Evolutionary conservation across 192 early-diverging fungal species (phyloP), one percentile per base, ranked within the genome.

Genomic region (Allomyces macrogynus): DNA sequence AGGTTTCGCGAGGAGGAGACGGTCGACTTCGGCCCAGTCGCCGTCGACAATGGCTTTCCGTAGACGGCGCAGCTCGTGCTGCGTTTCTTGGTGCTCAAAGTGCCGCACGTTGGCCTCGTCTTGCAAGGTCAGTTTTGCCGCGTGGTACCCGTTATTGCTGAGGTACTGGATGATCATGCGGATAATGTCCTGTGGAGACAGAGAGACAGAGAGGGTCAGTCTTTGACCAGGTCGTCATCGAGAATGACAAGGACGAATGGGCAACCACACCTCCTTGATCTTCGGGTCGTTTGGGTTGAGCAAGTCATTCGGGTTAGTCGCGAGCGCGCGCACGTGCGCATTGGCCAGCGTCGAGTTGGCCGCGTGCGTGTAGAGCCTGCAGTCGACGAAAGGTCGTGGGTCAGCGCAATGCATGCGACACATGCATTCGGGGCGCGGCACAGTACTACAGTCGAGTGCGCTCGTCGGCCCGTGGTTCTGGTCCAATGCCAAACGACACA

Each of bases 91-190:
- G 40, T 87, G 80, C 67, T 91, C 92, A 63, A 85, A 82, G 77
- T 85, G 80, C 71, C 95, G 95, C 22, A 99, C 83, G 69, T 93
- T 95, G 22, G 93, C 86, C 64, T 99, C 95, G 75, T 97, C 95
- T 32, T 91, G 85, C 10, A 99, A 70, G 0, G 87, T 89, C 64
- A 87, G 80, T 65, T 88, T 91, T 43, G 91, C 82, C 7, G 87
- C 81, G 65, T 87, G 74, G 69, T 87, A 95, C 0, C 93, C 92
- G 66, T 93, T 91, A 68, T 93, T 87, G 24, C 82, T 77, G 8
- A 99, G 78, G 70, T 95, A 99, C 76, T 99, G 95, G 42, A 86
- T 82, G 40, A 99, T 85, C 77, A 99, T 89, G 11, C 87, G 82
- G 64, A 96, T 81, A 63, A 99, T 94, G 72, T 99, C 95, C 79